Evolutionary conservation across 768 basidiomycete genomes (phyloP).

Genomic region (Suillus fuscotomentosus): DNA sequence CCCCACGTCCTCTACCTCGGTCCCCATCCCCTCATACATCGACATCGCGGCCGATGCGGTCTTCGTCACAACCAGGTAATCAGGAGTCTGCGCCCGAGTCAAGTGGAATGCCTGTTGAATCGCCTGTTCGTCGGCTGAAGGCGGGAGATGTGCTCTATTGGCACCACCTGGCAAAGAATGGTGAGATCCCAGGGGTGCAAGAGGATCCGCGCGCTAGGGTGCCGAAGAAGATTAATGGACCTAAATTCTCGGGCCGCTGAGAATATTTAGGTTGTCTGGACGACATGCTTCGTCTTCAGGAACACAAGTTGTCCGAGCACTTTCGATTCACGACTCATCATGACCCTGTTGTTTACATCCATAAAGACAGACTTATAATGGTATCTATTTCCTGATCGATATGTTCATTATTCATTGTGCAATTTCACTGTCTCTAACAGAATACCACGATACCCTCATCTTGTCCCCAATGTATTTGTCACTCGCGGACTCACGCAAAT

Average conservation of each 20-base stretch:
- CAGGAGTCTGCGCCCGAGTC: constrained; percentile 20
- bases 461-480: constrained; percentile 26
- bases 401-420: constrained; percentile 27
- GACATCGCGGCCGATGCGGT: constrained; percentile 7
- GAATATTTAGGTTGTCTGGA: constrained; percentile 9
- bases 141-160: constrained; percentile 69
- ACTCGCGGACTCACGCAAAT: constrained; percentile 22
- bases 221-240: constrained; percentile 8
- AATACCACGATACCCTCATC: constrained; percentile 36
- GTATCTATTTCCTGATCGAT: constrained; percentile 28
- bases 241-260: constrained; percentile 28
- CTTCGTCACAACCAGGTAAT: constrained; percentile 11
- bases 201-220: constrained; percentile 58
- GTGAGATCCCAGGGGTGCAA: constrained; percentile 68
- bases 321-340: constrained; percentile 22
- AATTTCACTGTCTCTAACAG: constrained; percentile 23
- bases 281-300: neutral
- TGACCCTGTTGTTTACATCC: constrained; percentile 19
- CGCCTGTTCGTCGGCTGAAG: constrained; percentile 40
- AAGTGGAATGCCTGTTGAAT: constrained; percentile 33
- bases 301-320: neutral
- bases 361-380: constrained; percentile 15
- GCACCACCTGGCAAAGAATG: constrained; percentile 70
- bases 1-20: constrained; percentile 17
- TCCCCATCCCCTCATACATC: constrained; percentile 12